Conservation (phyloP, 495 filamentous ascomycete species). For the Trichoderma parareesei region DNA sequence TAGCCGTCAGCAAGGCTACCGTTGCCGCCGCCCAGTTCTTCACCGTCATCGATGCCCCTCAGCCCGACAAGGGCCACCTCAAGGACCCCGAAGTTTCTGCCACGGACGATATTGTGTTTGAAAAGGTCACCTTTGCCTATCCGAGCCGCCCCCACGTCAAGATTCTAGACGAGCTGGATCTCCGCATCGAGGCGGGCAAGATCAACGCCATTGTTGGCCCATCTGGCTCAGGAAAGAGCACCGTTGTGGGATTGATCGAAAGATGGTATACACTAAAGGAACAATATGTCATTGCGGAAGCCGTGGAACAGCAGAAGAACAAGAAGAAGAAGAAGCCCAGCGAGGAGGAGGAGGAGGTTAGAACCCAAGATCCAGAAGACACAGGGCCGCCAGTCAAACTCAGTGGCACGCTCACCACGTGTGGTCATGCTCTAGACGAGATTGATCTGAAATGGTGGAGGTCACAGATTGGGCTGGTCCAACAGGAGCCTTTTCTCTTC, state of each 20-base stretch:
- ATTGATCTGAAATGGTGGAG: slow-evolving; percentile 59
- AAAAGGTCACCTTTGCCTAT: slow-evolving; percentile 56
- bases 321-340: slow-evolving; percentile 31
- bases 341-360: slow-evolving; percentile 22
- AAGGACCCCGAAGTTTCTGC: slow-evolving; percentile 37
- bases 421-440: slow-evolving; percentile 45
- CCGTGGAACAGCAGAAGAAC: slow-evolving; percentile 35
- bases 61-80: slow-evolving; percentile 36
- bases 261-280: slow-evolving; percentile 76
- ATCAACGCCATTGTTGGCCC: slow-evolving; percentile 79
- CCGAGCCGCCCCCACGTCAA: slow-evolving; percentile 52
- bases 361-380: slow-evolving; percentile 23
- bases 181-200: slow-evolving; percentile 64
- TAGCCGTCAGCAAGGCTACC: slow-evolving; percentile 42
- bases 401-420: slow-evolving; percentile 44
- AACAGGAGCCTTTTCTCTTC: slow-evolving; percentile 69
- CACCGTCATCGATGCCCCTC: slow-evolving; percentile 47
- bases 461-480: slow-evolving; percentile 58
- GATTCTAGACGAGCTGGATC: slow-evolving; percentile 44
- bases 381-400: slow-evolving; percentile 33
- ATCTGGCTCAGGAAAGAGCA: slow-evolving; percentile 64
- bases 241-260: slow-evolving; percentile 67
- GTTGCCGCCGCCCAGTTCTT: slow-evolving; percentile 48
- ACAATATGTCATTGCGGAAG: slow-evolving; percentile 40
- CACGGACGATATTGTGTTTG: slow-evolving; percentile 48